phyloP scores from a whole-genome alignment of 2,329 filamentous ascomycete species.

The Epichloe bromicola region DNA sequence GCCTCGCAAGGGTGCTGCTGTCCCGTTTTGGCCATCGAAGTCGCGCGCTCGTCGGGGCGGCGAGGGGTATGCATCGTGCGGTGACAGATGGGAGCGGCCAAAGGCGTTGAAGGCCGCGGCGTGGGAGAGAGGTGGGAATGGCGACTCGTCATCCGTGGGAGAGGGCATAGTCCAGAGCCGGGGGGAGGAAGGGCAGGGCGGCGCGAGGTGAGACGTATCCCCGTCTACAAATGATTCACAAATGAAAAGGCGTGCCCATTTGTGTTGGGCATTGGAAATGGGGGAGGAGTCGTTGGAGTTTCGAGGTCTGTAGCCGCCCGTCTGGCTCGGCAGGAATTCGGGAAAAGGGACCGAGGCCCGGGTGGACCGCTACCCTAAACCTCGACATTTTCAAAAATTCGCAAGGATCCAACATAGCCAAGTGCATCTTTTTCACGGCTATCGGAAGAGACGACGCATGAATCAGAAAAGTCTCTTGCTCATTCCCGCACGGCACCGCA shows the following conservation, averaged over 20 bases:
- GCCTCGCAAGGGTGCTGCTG: conserved; percentile 25
- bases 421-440: not conserved
- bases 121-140: conserved; percentile 21
- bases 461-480: too few relatives aligned
- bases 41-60: conserved; percentile 38
- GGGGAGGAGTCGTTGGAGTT: not conserved
- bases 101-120: conserved; percentile 18
- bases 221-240: not conserved
- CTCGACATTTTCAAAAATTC: too few relatives aligned
- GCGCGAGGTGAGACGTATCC: not conserved
- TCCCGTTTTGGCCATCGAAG: conserved; percentile 22
- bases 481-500: not conserved
- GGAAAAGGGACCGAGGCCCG: too few relatives aligned
- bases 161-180: conserved; percentile 17
- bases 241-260: not conserved
- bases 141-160: conserved; percentile 25
- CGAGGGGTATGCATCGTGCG: conserved; percentile 71
- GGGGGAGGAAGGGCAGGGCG: too few relatives aligned
- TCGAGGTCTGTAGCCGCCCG: not conserved
- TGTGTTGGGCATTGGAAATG: not conserved
- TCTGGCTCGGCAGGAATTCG: too few relatives aligned
- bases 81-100: conserved; percentile 59
- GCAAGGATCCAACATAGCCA: not conserved
- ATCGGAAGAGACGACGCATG: not conserved
- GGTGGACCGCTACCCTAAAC: not conserved